Conservation (phyloP, 306 rosid genomes). For the Cyclanthera cordifolia region DNA sequence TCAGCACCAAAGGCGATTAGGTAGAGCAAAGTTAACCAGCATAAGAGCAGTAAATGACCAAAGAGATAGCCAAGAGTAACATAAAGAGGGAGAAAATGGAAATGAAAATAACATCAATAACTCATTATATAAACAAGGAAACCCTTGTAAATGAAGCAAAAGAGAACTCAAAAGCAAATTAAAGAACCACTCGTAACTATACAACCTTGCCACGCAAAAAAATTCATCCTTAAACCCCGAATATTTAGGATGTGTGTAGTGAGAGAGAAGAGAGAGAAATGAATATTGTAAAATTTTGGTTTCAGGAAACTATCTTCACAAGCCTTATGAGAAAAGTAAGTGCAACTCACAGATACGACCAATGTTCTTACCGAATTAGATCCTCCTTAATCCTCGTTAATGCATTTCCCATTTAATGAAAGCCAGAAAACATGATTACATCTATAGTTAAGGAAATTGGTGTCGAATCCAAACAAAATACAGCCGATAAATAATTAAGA, state of each 20-base stretch:
- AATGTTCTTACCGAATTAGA: too few relatives aligned
- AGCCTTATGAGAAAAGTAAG: too few relatives aligned
- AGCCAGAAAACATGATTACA: too few relatives aligned
- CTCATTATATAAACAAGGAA: neutral
- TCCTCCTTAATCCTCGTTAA: too few relatives aligned
- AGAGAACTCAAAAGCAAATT: neutral
- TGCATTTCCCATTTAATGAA: too few relatives aligned
- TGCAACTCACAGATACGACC: too few relatives aligned
- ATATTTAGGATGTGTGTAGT: neutral
- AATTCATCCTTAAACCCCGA: neutral
- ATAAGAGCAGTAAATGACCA: neutral
- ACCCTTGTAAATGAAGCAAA: neutral
- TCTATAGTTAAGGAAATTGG: too few relatives aligned
- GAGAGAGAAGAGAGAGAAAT: neutral
- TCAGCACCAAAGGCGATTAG: neutral
- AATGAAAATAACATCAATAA: neutral
- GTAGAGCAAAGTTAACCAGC: neutral
- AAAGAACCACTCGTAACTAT: neutral
- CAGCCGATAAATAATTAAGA: neutral
- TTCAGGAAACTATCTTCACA: neutral
- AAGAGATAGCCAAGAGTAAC: neutral
- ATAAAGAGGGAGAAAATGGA: neutral
- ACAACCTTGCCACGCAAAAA: neutral
- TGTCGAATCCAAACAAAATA: too few relatives aligned
- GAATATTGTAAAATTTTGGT: neutral